Evolutionary conservation across 2,329 filamentous ascomycete species (phyloP).

Genomic region (Botrytis fabae): DNA sequence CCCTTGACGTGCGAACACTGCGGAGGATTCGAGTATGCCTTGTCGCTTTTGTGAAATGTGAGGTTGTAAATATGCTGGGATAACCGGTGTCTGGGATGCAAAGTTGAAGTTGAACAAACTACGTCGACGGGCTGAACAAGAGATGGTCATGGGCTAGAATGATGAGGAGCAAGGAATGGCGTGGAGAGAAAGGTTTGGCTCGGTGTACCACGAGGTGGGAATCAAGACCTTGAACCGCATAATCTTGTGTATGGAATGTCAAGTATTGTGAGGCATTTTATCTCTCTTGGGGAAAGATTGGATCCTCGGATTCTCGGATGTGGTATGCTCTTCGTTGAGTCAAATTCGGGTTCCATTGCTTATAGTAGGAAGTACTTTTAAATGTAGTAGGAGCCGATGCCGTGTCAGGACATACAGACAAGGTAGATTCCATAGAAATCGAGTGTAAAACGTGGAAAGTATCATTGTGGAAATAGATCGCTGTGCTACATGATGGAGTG

Average conservation of each 20-base stretch:
- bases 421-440: constrained; percentile 7
- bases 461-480: neutral
- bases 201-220: constrained; percentile 14
- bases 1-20: neutral
- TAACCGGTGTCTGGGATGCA: neutral
- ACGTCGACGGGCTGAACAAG: neutral
- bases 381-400: constrained; percentile 5
- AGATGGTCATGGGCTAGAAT: constrained; percentile 8
- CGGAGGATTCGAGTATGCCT: neutral
- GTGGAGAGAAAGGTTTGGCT: constrained; percentile 9
- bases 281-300: neutral
- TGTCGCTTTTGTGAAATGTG: neutral
- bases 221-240: neutral
- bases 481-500: constrained; percentile 14
- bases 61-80: neutral
- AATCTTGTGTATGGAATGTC: neutral
- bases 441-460: constrained; percentile 21
- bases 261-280: constrained; percentile 14
- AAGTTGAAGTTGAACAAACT: neutral
- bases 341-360: neutral
- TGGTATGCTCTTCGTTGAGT: neutral
- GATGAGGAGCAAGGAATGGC: neutral
- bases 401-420: neutral
- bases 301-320: neutral
- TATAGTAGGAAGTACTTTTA: neutral